Percentiles rank a stretch among this genome's conserved stretches.
Conservation (phyloP, 2,329 filamentous ascomycete species). For the Nannizziopsis arthrosporioides region DNA sequence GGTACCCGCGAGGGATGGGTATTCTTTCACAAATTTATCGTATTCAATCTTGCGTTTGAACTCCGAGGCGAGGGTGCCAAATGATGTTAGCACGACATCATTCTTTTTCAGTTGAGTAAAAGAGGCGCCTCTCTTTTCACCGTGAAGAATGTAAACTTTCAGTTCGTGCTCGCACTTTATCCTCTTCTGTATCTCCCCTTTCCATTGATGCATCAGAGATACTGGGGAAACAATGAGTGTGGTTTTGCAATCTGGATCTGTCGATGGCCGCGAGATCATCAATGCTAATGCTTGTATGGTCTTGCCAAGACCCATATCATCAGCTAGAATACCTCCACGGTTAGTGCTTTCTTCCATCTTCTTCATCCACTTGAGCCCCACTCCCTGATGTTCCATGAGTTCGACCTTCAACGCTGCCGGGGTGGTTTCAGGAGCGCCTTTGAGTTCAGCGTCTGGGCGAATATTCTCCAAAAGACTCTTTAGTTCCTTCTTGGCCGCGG, state of each 20-base stretch:
- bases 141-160: conserved; percentile 58
- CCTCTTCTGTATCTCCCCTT: conserved; percentile 63
- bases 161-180: conserved; percentile 49
- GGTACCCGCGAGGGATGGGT: conserved; percentile 29
- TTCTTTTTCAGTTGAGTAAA: conserved; percentile 52
- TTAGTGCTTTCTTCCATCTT: conserved; percentile 58
- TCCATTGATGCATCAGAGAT: conserved; percentile 72
- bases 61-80: conserved; percentile 58
- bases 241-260: conserved; percentile 50
- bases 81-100: conserved; percentile 71
- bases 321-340: conserved; percentile 65
- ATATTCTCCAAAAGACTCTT: conserved; percentile 61
- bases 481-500: conserved; percentile 43
- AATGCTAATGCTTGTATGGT: conserved; percentile 73
- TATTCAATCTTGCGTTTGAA: conserved; percentile 49
- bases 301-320: conserved; percentile 77
- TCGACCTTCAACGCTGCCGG: conserved; percentile 56
- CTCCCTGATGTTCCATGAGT: conserved; percentile 70
- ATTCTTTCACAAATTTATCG: conserved; percentile 39
- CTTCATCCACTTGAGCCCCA: conserved; percentile 66
- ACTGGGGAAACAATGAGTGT: conserved; percentile 76
- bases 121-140: conserved; percentile 43
- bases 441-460: conserved; percentile 56
- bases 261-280: conserved; percentile 56
- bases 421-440: conserved; percentile 51